Conservation (phyloP, 768 basidiomycete species). For the Boletus vinaceobasis region DNA sequence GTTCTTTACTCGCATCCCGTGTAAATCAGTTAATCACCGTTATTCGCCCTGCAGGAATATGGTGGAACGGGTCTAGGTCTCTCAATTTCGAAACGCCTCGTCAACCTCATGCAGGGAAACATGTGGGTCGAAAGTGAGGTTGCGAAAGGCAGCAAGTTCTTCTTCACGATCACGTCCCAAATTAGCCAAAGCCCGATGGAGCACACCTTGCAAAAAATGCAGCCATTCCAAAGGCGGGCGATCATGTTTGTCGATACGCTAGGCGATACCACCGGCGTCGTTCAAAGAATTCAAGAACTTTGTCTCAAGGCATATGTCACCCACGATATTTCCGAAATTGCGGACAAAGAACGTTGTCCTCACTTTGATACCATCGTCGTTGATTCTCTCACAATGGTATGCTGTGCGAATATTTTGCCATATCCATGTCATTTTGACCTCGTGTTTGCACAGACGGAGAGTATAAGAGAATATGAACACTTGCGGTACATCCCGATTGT, state of each 20-base stretch:
- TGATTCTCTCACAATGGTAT: slow-evolving; percentile 79
- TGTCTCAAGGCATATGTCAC: slow-evolving; percentile 75
- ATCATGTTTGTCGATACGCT: slow-evolving; percentile 92
- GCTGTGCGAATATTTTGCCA: slow-evolving; percentile 31
- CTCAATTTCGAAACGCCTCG: slow-evolving; percentile 96
- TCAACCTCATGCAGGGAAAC: slow-evolving; percentile 95
- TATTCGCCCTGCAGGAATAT: slow-evolving; percentile 62
- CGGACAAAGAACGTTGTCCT: slow-evolving; percentile 76
- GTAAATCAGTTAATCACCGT: slow-evolving; percentile 15
- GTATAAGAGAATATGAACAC: slow-evolving; percentile 87
- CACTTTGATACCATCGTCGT: slow-evolving; percentile 95
- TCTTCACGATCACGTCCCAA: slow-evolving; percentile 91
- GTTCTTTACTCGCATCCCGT: slow-evolving; percentile 4
- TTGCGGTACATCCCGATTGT: slow-evolving; percentile 96
- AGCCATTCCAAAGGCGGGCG: slow-evolving; percentile 80
- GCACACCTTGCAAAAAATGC: slow-evolving; percentile 71
- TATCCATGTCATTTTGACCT: slow-evolving; percentile 7
- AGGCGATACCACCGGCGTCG: slow-evolving; percentile 70
- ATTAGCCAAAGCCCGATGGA: slow-evolving; percentile 76
- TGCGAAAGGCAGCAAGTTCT: slow-evolving; percentile 89
- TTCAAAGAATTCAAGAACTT: slow-evolving; percentile 72
- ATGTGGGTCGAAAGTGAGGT: slow-evolving; percentile 99
- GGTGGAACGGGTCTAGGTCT: slow-evolving; percentile 95
- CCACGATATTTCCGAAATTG: slow-evolving; percentile 75
- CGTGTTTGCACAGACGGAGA: slow-evolving; percentile 64